phyloP scores from a whole-genome alignment of 2,329 filamentous ascomycete species.

The Colletotrichum incanum region DNA sequence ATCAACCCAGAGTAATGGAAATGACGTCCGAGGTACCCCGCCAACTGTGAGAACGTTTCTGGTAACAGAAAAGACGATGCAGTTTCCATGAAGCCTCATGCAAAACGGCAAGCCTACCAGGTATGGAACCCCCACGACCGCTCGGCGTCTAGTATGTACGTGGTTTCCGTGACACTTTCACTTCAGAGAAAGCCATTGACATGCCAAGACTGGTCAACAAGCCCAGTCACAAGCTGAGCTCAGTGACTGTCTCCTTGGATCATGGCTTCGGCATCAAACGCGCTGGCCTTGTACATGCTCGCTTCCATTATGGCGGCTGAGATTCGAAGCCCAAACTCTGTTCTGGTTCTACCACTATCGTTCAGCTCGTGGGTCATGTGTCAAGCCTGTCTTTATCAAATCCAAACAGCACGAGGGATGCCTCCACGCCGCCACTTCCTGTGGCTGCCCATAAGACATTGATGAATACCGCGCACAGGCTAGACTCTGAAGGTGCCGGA shows the following conservation, averaged over 20 bases:
- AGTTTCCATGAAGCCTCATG: not conserved
- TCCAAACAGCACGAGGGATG: conserved; percentile 6
- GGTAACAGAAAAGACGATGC: not conserved
- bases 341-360: not conserved
- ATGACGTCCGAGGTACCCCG: not conserved
- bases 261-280: not conserved
- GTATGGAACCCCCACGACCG: not conserved
- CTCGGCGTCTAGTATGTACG: not conserved
- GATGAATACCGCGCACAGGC: not conserved
- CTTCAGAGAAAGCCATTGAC: not conserved
- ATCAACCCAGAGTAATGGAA: not conserved
- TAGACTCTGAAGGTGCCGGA: conserved; percentile 23
- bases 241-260: not conserved
- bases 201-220: not conserved
- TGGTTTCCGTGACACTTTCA: not conserved
- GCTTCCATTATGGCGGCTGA: not conserved
- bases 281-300: not conserved
- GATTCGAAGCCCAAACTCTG: too few relatives aligned
- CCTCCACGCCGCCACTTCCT: conserved; percentile 18
- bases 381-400: not conserved
- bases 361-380: conserved; percentile 15
- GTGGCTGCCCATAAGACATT: conserved; percentile 32
- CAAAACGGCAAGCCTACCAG: too few relatives aligned
- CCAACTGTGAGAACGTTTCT: not conserved
- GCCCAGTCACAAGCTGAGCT: not conserved